Evolutionary conservation across 495 filamentous ascomycete genomes (phyloP).

Genomic region (Penicillium taxi): DNA sequence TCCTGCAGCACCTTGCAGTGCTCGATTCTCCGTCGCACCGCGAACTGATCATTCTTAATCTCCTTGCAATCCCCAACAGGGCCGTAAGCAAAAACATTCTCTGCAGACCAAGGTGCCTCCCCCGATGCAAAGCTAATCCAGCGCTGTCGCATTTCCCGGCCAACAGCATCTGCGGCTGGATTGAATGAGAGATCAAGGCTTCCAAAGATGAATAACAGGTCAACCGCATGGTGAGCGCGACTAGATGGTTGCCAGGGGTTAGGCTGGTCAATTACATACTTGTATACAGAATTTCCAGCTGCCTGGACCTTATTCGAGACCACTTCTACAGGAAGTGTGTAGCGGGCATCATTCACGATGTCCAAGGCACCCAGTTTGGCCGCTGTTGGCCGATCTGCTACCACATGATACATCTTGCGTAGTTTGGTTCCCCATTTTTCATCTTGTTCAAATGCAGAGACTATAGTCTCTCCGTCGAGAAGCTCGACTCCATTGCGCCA

Average conservation of each 20-base stretch:
- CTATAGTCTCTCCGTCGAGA: constrained; percentile 21
- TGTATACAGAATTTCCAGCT: constrained; percentile 26
- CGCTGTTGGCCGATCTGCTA: constrained; percentile 29
- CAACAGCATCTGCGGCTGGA: constrained; percentile 22
- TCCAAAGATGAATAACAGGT: constrained; percentile 37
- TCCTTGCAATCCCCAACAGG: constrained; percentile 30
- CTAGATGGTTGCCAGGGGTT: constrained; percentile 40
- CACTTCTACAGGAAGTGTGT: constrained; percentile 29
- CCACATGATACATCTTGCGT: constrained; percentile 32
- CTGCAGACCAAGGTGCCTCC: constrained; percentile 21
- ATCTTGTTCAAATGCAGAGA: constrained; percentile 25
- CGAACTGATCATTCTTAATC: constrained; percentile 26
- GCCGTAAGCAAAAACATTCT: constrained; percentile 26
- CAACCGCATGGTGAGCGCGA: constrained; percentile 38
- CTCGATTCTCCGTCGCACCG: constrained; percentile 21
- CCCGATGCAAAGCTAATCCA: constrained; percentile 32
- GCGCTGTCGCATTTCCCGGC: constrained; percentile 26
- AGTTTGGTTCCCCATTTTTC: constrained; percentile 23
- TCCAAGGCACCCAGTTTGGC: constrained; percentile 32
- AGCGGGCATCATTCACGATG: constrained; percentile 29
- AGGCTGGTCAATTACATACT: constrained; percentile 34
- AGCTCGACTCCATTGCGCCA: constrained; percentile 36
- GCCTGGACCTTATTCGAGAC: constrained; percentile 23
- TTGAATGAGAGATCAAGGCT: constrained; percentile 27
- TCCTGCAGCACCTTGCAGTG: constrained; percentile 23